Conservation (phyloP, 2,329 filamentous ascomycete genomes). For the Hypoxylon sp. region DNA sequence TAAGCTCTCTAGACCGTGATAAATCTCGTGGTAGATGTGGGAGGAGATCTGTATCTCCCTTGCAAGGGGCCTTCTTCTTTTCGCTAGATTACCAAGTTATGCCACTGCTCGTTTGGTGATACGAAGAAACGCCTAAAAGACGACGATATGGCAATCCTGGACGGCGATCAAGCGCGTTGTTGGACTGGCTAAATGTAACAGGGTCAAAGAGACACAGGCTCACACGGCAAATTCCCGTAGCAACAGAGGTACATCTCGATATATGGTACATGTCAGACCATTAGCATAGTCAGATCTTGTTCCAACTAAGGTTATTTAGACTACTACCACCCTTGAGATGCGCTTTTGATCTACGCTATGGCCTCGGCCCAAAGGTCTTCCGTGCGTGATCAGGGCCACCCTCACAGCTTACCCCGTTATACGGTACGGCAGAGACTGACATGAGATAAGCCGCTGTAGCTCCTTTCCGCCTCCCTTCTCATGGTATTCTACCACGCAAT, state of each 20-base stretch:
- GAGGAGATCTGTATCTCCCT: neutral
- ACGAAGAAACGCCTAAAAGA: slow-evolving; percentile 26
- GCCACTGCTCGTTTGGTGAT: slow-evolving; percentile 16
- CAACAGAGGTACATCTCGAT: slow-evolving; percentile 32
- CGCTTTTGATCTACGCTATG: slow-evolving; percentile 39
- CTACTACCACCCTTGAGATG: slow-evolving; percentile 33
- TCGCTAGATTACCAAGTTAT: neutral
- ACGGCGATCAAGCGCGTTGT: slow-evolving; percentile 48
- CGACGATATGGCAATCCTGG: slow-evolving; percentile 36
- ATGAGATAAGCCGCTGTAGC: slow-evolving; percentile 27
- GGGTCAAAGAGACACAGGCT: slow-evolving; percentile 38
- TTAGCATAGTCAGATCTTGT: slow-evolving; percentile 40
- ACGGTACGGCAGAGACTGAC: slow-evolving; percentile 19
- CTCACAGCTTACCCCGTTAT: slow-evolving; percentile 35
- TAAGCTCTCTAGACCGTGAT: neutral
- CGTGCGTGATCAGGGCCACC: slow-evolving; percentile 46
- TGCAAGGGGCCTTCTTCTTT: neutral
- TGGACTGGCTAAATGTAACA: slow-evolving; percentile 40
- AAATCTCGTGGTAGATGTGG: neutral
- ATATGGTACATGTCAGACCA: slow-evolving; percentile 33
- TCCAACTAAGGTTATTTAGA: slow-evolving; percentile 44
- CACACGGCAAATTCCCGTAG: slow-evolving; percentile 9
- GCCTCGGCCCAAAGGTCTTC: slow-evolving; percentile 47
- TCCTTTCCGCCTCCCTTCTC: slow-evolving; percentile 6
- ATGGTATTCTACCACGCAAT: slow-evolving; percentile 19